Evolutionary conservation across 1,139 yeast genomes (phyloP).

Genomic region (Diutina sp.): DNA sequence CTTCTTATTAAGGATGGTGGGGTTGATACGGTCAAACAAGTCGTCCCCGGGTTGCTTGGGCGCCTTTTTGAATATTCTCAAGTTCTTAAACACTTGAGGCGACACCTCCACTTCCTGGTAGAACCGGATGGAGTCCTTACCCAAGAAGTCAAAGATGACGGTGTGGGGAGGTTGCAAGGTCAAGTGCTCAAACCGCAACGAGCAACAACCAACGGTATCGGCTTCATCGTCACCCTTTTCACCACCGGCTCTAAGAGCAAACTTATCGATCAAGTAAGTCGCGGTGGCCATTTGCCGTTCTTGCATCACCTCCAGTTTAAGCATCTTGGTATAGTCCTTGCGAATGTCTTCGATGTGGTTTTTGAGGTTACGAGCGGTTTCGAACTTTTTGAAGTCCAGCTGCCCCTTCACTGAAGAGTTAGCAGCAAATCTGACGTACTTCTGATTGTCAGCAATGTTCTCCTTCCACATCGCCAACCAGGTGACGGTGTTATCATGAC

Average conservation of each 20-base stretch:
- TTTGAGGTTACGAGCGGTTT: constrained; percentile 79
- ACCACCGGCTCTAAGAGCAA: constrained; percentile 97
- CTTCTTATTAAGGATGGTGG: constrained; percentile 71
- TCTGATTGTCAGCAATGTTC: constrained; percentile 70
- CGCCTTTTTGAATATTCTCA: constrained; percentile 71
- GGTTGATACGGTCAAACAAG: constrained; percentile 81
- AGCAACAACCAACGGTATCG: constrained; percentile 97
- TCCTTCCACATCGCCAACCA: constrained; percentile 99
- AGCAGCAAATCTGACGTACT: constrained; percentile 87
- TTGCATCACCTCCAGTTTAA: constrained; percentile 68
- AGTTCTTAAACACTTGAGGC: constrained; percentile 76
- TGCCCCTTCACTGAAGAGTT: constrained; percentile 85
- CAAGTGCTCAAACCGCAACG: constrained; percentile 80
- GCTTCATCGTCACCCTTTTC: constrained; percentile 97
- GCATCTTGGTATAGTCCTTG: constrained; percentile 54
- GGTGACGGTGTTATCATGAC: constrained; percentile 80
- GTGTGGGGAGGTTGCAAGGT: constrained; percentile 76
- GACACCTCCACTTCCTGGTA: constrained; percentile 91
- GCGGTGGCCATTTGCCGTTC: constrained; percentile 93
- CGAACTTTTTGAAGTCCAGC: constrained; percentile 84
- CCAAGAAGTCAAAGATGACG: constrained; percentile 87
- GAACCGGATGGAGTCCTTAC: constrained; percentile 89
- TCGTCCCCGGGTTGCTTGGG: constrained; percentile 91
- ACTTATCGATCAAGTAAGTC: constrained; percentile 82
- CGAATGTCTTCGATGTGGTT: constrained; percentile 63